Percentiles rank a stretch among this genome's conserved stretches.
Evolutionary conservation across 371 early-diverging fungal species (phyloP).

Genomic region (Chytridiales sp.): DNA sequence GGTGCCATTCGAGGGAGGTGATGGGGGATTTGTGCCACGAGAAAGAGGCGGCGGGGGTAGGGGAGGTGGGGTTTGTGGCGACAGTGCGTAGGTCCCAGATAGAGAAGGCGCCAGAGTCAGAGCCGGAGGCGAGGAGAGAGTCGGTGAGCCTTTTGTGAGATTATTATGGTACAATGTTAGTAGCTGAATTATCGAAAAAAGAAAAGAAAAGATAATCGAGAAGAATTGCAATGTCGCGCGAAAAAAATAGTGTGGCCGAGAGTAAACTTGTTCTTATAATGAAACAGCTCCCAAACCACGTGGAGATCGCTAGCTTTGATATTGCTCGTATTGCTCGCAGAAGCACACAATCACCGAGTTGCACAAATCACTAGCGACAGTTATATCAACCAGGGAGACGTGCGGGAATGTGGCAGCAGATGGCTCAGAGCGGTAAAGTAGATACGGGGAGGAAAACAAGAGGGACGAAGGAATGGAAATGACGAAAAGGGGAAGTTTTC

Average conservation of each 20-base stretch:
- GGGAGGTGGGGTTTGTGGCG: conserved; percentile 48
- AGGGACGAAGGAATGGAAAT: neutral
- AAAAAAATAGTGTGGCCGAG: conserved; percentile 34
- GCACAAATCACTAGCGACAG: neutral
- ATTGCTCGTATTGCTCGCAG: conserved; percentile 31
- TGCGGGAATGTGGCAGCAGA: conserved; percentile 2
- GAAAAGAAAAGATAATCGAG: conserved; percentile 6
- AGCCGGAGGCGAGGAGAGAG: conserved; percentile 89
- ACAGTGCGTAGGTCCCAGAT: conserved; percentile 95
- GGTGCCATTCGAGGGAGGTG: conserved; percentile 97
- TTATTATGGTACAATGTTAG: neutral
- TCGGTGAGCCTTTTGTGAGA: conserved; percentile 48
- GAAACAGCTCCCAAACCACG: conserved; percentile 20
- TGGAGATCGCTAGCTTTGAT: conserved; percentile 36
- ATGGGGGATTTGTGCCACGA: conserved; percentile 92
- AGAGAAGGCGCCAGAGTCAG: conserved; percentile 89
- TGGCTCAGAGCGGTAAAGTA: conserved; percentile 4
- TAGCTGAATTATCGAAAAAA: neutral
- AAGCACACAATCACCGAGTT: conserved; percentile 35
- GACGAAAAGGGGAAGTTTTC: too few relatives aligned
- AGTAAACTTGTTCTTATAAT: conserved; percentile 7
- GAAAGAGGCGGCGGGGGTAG: conserved; percentile 91
- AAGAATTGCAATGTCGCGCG: conserved; percentile 23
- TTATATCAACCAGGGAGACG: conserved; percentile 3
- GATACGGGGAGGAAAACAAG: neutral